Evolutionary conservation across 2,329 filamentous ascomycete genomes (phyloP), one percentile per base, ranked within the genome.

Genomic region (Penicillium sp.): DNA sequence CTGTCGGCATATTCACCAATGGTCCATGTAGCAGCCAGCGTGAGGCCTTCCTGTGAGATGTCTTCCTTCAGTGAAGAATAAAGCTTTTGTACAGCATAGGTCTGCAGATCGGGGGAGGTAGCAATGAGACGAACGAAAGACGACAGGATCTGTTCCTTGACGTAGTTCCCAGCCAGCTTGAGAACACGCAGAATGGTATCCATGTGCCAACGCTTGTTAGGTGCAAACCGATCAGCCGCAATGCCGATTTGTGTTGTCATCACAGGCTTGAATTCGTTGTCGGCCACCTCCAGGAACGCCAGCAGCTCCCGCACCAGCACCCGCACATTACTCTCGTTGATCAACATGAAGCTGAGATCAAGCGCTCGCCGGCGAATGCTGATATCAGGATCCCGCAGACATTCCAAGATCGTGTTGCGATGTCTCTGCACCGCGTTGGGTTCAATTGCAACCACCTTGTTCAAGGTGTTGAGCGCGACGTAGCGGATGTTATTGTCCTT

Each of bases 401-500:
- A 99, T 73, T 99, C 94, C 34, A 99, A 79, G 58, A 99, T 97
- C 1, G 94, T 99, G 77, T 97, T 99, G 52, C 95, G 86, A 74
- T 99, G 94, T 70, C 94, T 84, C 74, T 99, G 94, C 2, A 99
- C 94, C 3, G 94, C 94, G 71, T 97, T 97, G 13, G 94, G 94
- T 72, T 99, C 94, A 46, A 99, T 92, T 4, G 94, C 94, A 44
- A 99, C 94, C 16, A 99, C 94, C 76, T 97, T 97, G 77, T 97
- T 95, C 47, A 99, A 80, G 0, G 94, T 99, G 75, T 99, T 99
- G 48, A 99, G 81, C 16, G 94, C 94, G 48, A 99, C 94, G 70
- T 99, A 99, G 74, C 94, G 89, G 67, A 99, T 99, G 71, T 99
- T 99, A 81, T 99, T 99, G 76, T 99, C 94, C 65, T 93, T 88